A percentile compares a stretch with the other conserved stretches of the same genome.
These are phyloP conservation scores for Lunasporangiospora selenospora DNA, from an alignment of 192 early-diverging fungal species.

Conservation along the genomic window DNA sequence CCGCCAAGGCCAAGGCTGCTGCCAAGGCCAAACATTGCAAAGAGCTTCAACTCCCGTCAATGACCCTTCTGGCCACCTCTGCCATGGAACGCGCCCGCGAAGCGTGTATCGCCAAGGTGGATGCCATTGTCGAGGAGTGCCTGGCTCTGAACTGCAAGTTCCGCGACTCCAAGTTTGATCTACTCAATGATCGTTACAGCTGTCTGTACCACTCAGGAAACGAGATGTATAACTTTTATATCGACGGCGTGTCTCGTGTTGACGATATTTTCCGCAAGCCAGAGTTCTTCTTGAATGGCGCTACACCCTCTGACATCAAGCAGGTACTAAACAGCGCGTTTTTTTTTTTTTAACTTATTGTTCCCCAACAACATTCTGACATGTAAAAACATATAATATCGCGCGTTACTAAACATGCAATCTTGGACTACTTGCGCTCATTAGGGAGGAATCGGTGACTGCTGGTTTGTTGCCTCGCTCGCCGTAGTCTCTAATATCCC, in stretches of 20 bases:
- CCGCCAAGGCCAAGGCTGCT: slow-evolving; percentile 9
- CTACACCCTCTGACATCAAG: slow-evolving; percentile 39
- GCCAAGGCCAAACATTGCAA: slow-evolving; percentile 38
- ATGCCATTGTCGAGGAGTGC: slow-evolving; percentile 45
- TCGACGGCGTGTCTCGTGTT: slow-evolving; percentile 34
- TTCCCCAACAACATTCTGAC: too few species aligned
- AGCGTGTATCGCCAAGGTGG: slow-evolving; percentile 33
- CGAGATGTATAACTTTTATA: too few species aligned
- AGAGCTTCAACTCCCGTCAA: slow-evolving; percentile 21
- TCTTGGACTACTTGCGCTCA: not conserved
- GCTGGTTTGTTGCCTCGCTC: slow-evolving; percentile 59
- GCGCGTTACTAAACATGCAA: too few species aligned
- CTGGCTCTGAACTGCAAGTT: slow-evolving; percentile 38
- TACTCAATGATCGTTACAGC: slow-evolving; percentile 43
- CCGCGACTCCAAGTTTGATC: slow-evolving; percentile 41
- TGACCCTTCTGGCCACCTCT: slow-evolving; percentile 28
- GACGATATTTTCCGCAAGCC: slow-evolving; percentile 56
- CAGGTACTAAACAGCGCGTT: slow-evolving; percentile 16
- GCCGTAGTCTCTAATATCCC: slow-evolving; percentile 46
- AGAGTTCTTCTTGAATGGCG: slow-evolving; percentile 56
- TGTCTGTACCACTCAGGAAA: too few species aligned
- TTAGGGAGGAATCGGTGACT: slow-evolving; percentile 51
- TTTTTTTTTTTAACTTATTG: not conserved
- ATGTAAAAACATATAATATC: too few species aligned
- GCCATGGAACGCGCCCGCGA: slow-evolving; percentile 31